Evolutionary conservation across 371 early-diverging fungal genomes (phyloP), one percentile per base, ranked within the genome.

Genomic region (Mortierella sp.): DNA sequence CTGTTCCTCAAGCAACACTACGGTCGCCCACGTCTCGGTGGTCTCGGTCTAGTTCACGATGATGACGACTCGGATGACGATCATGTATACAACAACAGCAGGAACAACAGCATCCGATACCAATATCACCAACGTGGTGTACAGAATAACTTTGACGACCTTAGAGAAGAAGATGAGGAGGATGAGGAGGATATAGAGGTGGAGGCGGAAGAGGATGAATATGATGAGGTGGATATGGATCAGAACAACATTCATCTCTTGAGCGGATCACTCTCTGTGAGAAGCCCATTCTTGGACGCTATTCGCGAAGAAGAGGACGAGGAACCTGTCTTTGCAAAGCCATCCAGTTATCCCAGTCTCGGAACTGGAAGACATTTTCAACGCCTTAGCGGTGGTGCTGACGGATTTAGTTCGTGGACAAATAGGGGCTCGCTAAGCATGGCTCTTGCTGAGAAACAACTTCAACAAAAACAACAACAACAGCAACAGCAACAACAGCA

Each of bases 231-330:
- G 13, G 74, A 79, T 53, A 79, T 79, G 74, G 71, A 74, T 43
- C 81, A 70, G 7, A 76, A 81, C 58, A 72, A 62, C 36, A 76
- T 81, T 45, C 81, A 81, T 22, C 67, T 81, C 45, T 48, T 81
- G 58, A 81, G 74, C n/a, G 81, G 81, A 4, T 81, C 81, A 11
- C 38, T 81, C 24, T 81, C 81, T n/a, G 76, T 81, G 13, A 72
- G 81, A 43, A 72, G 72, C 40, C 81, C 81, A 4, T 81, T 81
- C 41, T 48, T 81, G 58, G 81, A 81, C 47, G 75, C 76, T 11
- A 81, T 81, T 45, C 81, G 72, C 1, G 81, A 81, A 59, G 81
- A 81, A 38, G 81, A 81, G 9, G 81, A 76, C 22, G 81, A 81
- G 36, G 81, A 75, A 24, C 70, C 80, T 9, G 74, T 61, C 3